Percentiles rank a stretch among this genome's conserved stretches.
phyloP scores from a whole-genome alignment of 495 filamentous ascomycete genomes.

The Aspergillus kassunensis region DNA sequence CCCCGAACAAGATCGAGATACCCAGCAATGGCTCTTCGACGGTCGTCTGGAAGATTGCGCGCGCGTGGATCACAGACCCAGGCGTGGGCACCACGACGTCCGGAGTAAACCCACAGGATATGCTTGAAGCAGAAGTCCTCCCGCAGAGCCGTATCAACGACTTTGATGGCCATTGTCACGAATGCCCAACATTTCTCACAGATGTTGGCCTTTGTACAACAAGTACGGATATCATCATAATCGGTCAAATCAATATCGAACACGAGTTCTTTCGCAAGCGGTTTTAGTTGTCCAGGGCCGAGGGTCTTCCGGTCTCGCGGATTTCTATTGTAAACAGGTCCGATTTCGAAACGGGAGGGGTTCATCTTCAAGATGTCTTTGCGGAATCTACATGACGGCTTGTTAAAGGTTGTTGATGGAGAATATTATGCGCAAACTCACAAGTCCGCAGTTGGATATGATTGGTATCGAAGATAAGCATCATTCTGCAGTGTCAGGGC shows the following conservation, averaged over 20 bases:
- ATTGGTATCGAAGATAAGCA: slow-evolving; percentile 87
- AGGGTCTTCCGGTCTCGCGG: slow-evolving; percentile 89
- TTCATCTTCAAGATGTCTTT: slow-evolving; percentile 85
- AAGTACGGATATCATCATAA: slow-evolving; percentile 95
- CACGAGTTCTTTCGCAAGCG: slow-evolving; percentile 84
- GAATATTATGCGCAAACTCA: slow-evolving; percentile 35
- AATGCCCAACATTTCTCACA: slow-evolving; percentile 94
- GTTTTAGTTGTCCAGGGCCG: slow-evolving; percentile 60
- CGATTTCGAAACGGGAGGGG: slow-evolving; percentile 95
- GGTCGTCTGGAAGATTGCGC: slow-evolving; percentile 74
- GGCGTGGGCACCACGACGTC: slow-evolving; percentile 91
- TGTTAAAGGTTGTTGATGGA: too few relatives aligned
- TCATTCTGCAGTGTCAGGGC: slow-evolving; percentile 88
- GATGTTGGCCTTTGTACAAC: slow-evolving; percentile 89
- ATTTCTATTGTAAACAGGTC: slow-evolving; percentile 89
- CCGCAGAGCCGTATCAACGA: slow-evolving; percentile 76
- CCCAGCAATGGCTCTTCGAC: slow-evolving; percentile 73
- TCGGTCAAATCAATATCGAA: slow-evolving; percentile 99
- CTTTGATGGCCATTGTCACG: slow-evolving; percentile 94
- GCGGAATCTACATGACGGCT: slow-evolving; percentile 66
- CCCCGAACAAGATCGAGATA: slow-evolving; percentile 87
- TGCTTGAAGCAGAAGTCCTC: slow-evolving; percentile 96
- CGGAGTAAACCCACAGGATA: slow-evolving; percentile 97
- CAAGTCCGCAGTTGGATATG: slow-evolving; percentile 82
- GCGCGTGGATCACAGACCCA: slow-evolving; percentile 97